phyloP scores from a whole-genome alignment of 2,329 filamentous ascomycete species.

The Paecilomyces sp. region DNA sequence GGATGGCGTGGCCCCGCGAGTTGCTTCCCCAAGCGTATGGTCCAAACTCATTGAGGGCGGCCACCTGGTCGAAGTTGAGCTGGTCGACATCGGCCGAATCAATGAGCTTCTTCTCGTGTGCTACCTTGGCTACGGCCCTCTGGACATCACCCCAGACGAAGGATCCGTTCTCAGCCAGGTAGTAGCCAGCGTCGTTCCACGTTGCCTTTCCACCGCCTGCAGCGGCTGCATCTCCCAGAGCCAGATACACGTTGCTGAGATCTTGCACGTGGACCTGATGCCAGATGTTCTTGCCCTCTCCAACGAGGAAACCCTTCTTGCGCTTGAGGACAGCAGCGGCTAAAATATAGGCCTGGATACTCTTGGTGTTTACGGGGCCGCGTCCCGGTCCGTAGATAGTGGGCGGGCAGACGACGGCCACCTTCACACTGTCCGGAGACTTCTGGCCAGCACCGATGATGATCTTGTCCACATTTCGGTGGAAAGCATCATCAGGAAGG shows the following conservation, averaged over 20 bases:
- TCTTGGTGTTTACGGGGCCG: constrained; percentile 30
- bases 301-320: constrained; percentile 32
- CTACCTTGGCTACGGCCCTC: constrained; percentile 34
- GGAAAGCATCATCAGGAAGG: constrained; percentile 33
- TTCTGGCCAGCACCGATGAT: constrained; percentile 22
- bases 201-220: constrained; percentile 32
- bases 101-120: constrained; percentile 49
- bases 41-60: constrained; percentile 35
- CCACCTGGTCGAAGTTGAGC: constrained; percentile 22
- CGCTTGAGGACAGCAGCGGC: constrained; percentile 27
- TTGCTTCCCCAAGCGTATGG: constrained; percentile 31
- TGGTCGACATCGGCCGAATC: constrained; percentile 31
- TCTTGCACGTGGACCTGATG: constrained; percentile 36
- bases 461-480: constrained; percentile 35
- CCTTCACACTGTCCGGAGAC: constrained; percentile 23
- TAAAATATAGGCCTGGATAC: constrained; percentile 36
- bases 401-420: constrained; percentile 34
- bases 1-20: constrained; percentile 27
- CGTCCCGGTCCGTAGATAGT: constrained; percentile 35
- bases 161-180: constrained; percentile 38
- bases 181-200: constrained; percentile 40
- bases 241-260: constrained; percentile 29
- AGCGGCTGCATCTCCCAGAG: constrained; percentile 31
- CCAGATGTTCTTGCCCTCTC: constrained; percentile 33
- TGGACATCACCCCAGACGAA: constrained; percentile 36